These are phyloP conservation scores for Stenocarpella maydis DNA, from an alignment of 2,329 filamentous ascomycete species.

Conservation along the genomic window DNA sequence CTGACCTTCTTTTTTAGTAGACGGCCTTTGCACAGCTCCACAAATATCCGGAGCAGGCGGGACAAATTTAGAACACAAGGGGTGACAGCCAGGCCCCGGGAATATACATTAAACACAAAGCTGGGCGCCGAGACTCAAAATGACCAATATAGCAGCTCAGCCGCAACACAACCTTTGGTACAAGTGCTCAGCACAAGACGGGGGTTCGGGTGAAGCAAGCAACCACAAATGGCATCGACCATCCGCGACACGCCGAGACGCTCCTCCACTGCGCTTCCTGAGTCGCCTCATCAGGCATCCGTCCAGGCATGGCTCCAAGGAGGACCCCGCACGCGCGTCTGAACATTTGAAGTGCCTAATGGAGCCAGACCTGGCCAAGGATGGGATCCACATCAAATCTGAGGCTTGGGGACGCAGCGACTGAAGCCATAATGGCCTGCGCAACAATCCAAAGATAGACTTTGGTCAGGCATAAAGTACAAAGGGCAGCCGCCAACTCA, in stretches of 20 bases:
- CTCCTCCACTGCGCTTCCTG: not conserved
- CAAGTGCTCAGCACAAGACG: not conserved
- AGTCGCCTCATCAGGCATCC: not conserved
- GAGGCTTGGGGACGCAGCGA: too few species aligned
- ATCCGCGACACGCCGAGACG: not conserved
- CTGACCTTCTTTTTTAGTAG: not conserved
- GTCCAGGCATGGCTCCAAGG: constrained; percentile 1
- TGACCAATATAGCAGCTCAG: constrained; percentile 1
- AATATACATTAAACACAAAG: not conserved
- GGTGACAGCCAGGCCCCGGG: not conserved
- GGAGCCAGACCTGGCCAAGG: not conserved
- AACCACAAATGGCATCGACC: not conserved
- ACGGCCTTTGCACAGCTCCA: not conserved
- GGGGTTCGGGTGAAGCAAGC: constrained; percentile 1
- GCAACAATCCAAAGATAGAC: not conserved
- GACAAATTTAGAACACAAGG: not conserved
- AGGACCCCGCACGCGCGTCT: not conserved
- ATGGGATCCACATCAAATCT: not conserved
- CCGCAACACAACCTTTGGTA: not conserved
- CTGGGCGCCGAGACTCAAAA: not conserved
- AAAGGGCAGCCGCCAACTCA: not conserved
- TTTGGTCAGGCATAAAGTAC: not conserved
- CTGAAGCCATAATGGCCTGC: not conserved
- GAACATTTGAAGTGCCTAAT: not conserved
- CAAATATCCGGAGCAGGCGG: too few species aligned